Conservation (phyloP, 2,329 filamentous ascomycete species). For the Diaporthe sp. region DNA sequence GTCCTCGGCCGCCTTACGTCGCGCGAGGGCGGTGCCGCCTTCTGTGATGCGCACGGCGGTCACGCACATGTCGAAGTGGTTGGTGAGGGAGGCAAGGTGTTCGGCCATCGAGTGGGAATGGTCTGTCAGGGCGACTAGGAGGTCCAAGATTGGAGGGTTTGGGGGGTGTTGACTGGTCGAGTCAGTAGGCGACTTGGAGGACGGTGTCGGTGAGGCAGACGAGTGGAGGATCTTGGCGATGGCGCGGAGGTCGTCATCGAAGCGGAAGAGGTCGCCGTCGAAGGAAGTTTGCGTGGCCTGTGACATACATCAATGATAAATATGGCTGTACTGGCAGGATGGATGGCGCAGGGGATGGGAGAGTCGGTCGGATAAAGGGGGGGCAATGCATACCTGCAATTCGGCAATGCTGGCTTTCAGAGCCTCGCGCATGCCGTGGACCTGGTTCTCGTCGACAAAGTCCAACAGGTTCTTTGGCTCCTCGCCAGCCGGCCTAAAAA, state of each 20-base stretch:
- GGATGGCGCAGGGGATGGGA: neutral
- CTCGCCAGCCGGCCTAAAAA: slow-evolving; percentile 72
- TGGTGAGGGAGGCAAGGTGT: slow-evolving; percentile 83
- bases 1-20: slow-evolving; percentile 77
- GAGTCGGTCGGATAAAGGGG: neutral
- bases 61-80: slow-evolving; percentile 94
- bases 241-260: slow-evolving; percentile 80
- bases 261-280: slow-evolving; percentile 80
- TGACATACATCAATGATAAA: neutral
- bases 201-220: slow-evolving; percentile 54
- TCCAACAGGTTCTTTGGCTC: slow-evolving; percentile 77
- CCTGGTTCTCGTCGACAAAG: slow-evolving; percentile 81
- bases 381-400: slow-evolving; percentile 68
- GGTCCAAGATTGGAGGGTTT: slow-evolving; percentile 59
- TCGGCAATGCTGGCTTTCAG: slow-evolving; percentile 80
- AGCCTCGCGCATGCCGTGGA: slow-evolving; percentile 74
- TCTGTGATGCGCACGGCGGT: slow-evolving; percentile 85
- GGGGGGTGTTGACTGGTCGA: slow-evolving; percentile 52
- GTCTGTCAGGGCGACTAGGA: slow-evolving; percentile 75
- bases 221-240: slow-evolving; percentile 70
- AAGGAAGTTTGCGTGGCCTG: slow-evolving; percentile 78
- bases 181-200: slow-evolving; percentile 50
- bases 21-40: slow-evolving; percentile 49
- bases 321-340: no score
- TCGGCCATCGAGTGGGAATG: slow-evolving; percentile 88